A percentile compares a stretch with the other conserved stretches of the same genome.
Conservation (phyloP, 768 basidiomycete species). For the Boletus sensibilis region DNA sequence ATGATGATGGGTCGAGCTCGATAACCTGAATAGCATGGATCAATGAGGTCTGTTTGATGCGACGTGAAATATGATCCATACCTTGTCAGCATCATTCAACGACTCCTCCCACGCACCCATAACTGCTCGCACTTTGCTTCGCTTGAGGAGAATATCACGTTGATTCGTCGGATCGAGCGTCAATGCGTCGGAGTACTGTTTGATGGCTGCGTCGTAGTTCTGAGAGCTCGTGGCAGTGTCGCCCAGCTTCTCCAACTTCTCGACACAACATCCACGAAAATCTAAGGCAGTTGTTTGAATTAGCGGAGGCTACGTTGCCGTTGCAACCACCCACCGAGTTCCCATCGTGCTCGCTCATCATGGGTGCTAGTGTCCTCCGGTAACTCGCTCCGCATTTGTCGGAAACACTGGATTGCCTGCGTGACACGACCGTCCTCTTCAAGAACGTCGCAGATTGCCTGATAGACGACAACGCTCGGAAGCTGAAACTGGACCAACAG, state of each 20-base stretch:
- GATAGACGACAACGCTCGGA: not conserved
- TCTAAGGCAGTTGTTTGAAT: not conserved
- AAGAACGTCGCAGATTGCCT: slow-evolving; percentile 1
- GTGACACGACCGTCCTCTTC: not conserved
- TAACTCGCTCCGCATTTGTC: not conserved
- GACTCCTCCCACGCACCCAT: not conserved
- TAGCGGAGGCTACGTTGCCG: not conserved
- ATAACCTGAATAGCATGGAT: not conserved
- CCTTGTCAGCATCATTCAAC: slow-evolving; percentile 5
- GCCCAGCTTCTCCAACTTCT: not conserved
- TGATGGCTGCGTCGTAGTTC: not conserved
- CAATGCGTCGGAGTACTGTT: not conserved
- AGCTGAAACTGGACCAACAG: not conserved
- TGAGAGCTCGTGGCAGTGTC: not conserved
- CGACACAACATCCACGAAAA: not conserved
- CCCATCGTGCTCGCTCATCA: not conserved
- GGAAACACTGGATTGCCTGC: not conserved
- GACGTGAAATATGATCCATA: not conserved
- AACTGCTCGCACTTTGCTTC: not conserved
- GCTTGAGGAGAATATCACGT: not conserved
- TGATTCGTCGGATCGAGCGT: not conserved
- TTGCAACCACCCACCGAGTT: not conserved
- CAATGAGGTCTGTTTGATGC: too few relatives aligned
- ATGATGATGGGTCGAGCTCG: not conserved
- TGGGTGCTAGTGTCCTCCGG: not conserved